phyloP scores from a whole-genome alignment of 2,329 filamentous ascomycete species.

The Amylocarpus encephaloides region DNA sequence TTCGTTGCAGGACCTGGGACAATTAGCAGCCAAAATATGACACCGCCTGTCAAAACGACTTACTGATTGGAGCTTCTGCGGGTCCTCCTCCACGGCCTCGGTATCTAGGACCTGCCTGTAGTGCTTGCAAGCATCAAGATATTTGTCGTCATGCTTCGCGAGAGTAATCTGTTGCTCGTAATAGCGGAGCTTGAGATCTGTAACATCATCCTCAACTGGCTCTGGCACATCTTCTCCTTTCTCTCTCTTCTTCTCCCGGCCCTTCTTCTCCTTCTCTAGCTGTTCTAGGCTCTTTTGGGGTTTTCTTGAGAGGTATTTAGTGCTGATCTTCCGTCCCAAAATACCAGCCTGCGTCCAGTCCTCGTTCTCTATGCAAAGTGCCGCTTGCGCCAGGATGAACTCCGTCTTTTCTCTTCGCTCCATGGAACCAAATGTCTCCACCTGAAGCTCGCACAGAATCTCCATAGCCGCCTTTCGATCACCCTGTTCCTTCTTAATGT shows the following conservation, averaged over 20 bases:
- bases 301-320: slow-evolving; percentile 81
- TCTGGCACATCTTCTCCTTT: slow-evolving; percentile 72
- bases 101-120: slow-evolving; percentile 96
- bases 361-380: slow-evolving; percentile 86
- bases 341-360: slow-evolving; percentile 97
- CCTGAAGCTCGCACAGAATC: slow-evolving; percentile 93
- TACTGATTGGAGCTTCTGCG: slow-evolving; percentile 78
- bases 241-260: slow-evolving; percentile 77
- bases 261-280: slow-evolving; percentile 84
- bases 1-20: slow-evolving; percentile 76
- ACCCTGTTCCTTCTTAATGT: slow-evolving; percentile 95
- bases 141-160: slow-evolving; percentile 95
- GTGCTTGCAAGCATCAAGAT: slow-evolving; percentile 95
- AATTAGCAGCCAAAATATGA: slow-evolving; percentile 10
- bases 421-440: slow-evolving; percentile 99
- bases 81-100: slow-evolving; percentile 86
- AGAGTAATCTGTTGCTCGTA: slow-evolving; percentile 96
- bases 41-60: slow-evolving; percentile 30
- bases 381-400: slow-evolving; percentile 93
- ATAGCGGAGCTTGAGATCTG: slow-evolving; percentile 89
- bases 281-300: slow-evolving; percentile 86
- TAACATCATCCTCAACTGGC: slow-evolving; percentile 80
- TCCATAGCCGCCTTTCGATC: slow-evolving; percentile 86
- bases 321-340: slow-evolving; percentile 94
- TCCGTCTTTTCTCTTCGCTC: slow-evolving; percentile 95